Conservation (phyloP, 352 stramenopile genomes). For the Albugo laibachii region DNA sequence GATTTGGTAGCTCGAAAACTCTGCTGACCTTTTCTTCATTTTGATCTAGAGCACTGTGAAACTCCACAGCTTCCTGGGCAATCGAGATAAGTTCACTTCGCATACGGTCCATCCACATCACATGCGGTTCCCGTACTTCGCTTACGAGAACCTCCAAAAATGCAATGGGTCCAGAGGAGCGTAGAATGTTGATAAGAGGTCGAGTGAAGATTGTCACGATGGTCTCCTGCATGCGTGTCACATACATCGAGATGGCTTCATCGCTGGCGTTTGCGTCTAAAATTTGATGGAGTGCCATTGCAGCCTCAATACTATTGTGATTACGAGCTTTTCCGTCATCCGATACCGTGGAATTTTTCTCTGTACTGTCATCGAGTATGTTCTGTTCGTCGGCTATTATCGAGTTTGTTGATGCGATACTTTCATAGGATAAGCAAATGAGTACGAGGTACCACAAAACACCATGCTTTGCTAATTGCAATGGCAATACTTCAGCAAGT, state of each 20-base stretch:
- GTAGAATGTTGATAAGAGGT: conserved; percentile 52
- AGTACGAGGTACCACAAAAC: conserved; percentile 69
- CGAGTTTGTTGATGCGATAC: conserved; percentile 6
- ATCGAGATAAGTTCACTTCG: conserved; percentile 50
- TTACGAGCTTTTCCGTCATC: not conserved
- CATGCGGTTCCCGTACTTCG: conserved; percentile 57
- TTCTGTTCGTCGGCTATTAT: conserved; percentile 19
- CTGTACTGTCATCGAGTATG: too few relatives aligned
- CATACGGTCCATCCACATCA: conserved; percentile 79
- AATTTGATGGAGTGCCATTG: conserved; percentile 50
- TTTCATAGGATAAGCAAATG: conserved; percentile 47
- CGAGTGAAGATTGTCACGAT: conserved; percentile 70
- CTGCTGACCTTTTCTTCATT: conserved; percentile 30
- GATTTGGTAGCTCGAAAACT: conserved; percentile 45
- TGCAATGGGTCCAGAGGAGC: conserved; percentile 24
- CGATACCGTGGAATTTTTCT: too few relatives aligned
- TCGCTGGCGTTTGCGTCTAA: conserved; percentile 44
- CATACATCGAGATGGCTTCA: conserved; percentile 50
- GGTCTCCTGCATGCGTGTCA: conserved; percentile 63
- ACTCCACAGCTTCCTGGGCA: conserved; percentile 43
- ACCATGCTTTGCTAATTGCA: conserved; percentile 63
- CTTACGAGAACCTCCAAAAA: conserved; percentile 51
- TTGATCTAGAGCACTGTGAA: conserved; percentile 34
- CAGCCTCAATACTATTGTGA: conserved; percentile 38
- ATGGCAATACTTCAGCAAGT: conserved; percentile 62